Conservation (phyloP, 805 yeast genomes). For the Lachancea quebecensis region DNA sequence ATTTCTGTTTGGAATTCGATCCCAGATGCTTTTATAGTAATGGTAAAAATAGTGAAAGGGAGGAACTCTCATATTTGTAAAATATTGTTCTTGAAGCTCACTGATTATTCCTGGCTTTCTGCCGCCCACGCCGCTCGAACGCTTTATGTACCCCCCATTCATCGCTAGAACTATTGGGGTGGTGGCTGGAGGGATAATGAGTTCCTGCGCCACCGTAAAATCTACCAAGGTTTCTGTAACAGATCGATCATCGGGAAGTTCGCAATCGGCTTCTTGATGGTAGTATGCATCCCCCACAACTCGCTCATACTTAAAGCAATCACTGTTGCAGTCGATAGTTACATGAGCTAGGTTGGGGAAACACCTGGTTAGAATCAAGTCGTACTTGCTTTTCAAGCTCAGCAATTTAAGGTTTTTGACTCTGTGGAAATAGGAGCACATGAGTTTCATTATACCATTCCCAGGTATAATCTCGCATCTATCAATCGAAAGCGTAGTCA, state of each 20-base stretch:
- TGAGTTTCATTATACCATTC: conserved; percentile 31
- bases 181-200: conserved; percentile 31
- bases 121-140: conserved; percentile 9
- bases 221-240: conserved; percentile 25
- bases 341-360: conserved; percentile 36
- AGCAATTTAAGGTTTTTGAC: conserved; percentile 35
- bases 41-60: conserved; percentile 29
- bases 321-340: conserved; percentile 44
- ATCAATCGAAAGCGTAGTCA: conserved; percentile 27
- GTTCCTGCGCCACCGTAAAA: conserved; percentile 11
- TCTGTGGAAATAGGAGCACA: conserved; percentile 37
- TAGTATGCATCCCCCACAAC: conserved; percentile 23
- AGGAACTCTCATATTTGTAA: conserved; percentile 20
- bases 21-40: conserved; percentile 26
- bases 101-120: conserved; percentile 22
- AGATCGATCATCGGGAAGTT: conserved; percentile 15
- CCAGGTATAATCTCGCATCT: conserved; percentile 33
- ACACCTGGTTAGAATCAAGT: conserved; percentile 43
- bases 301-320: conserved; percentile 31
- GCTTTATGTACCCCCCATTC: conserved; percentile 20
- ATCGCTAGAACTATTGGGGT: conserved; percentile 24
- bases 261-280: conserved; percentile 10
- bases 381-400: conserved; percentile 37
- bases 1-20: conserved; percentile 25
- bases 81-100: conserved; percentile 20